Evolutionary conservation across 2,329 filamentous ascomycete species (phyloP), one percentile per base, ranked within the genome.

Genomic region (Botrytis fabae): DNA sequence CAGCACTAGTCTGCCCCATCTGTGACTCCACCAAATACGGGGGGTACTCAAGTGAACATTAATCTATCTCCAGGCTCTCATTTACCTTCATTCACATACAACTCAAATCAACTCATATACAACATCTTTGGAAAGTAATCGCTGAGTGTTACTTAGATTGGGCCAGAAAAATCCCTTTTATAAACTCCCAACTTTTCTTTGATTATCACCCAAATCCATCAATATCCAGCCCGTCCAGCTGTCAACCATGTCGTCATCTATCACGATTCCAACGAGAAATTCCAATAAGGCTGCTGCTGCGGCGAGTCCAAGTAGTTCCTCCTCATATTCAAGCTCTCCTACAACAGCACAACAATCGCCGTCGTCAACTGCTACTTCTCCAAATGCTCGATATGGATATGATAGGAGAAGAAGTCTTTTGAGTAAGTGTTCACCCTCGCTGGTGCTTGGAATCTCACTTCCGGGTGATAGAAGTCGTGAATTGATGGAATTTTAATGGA

Each of bases 391-490:
- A 79, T 84, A 77, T 77, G 77, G 84, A 48, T 88, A 90, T 79
- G 80, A 84, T 74, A 85, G 90, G 66, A 88, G 89, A 74, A 89
- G 87, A 28, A 91, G 89, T 79, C 85, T 91, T 70, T 81, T 91
- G 75, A 90, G 89, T 91, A 84, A 75, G 86, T 82, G 46, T 73
- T 74, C 69, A 73, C 71, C 73, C 71, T 74, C 69, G 46, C 62
- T 73, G 73, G 68, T 59, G 70, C n/a, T 61, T 54, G 10, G 9
- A 18, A 64, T 7, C 18, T 42, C 9, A 18, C 28, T 42, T n/a
- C 48, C 10, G 48, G 25, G 40, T 32, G 57, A 51, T 20, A 35
- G n/a, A 35, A 72, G 65, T 57, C 42, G 18, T 20, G 0, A 10
- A 1, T 20, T 25, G 10, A n/a, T 40, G 38, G 8, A 32, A n/a